Evolutionary conservation across 2,329 filamentous ascomycete genomes (phyloP).

Genomic region (Beauveria scarabaeidicola): DNA sequence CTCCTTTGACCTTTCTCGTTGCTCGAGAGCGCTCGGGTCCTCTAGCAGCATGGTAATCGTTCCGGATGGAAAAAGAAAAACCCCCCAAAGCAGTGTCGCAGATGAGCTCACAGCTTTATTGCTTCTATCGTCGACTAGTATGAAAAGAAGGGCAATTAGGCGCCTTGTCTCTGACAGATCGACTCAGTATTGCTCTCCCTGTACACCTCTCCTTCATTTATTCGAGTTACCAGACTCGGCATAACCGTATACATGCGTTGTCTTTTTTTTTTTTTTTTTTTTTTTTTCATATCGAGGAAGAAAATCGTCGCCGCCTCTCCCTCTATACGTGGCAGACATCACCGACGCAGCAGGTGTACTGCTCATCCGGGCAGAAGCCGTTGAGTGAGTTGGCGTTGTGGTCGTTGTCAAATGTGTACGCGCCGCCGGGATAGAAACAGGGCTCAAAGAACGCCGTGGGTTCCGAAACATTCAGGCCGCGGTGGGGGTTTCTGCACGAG

Average conservation of each 20-base stretch:
- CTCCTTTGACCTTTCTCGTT: conserved; percentile 34
- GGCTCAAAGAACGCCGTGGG: conserved; percentile 8
- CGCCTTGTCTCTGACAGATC: no score
- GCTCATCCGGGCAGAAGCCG: conserved; percentile 10
- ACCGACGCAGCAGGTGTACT: conserved; percentile 14
- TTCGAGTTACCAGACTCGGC: no score
- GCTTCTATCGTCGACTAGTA: no score
- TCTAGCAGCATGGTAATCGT: no score
- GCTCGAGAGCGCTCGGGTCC: conserved; percentile 32
- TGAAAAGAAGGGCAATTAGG: no score
- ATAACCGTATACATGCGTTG: not conserved
- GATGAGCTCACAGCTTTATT: no score
- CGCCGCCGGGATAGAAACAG: conserved; percentile 9
- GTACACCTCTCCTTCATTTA: no score
- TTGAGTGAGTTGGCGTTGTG: conserved; percentile 12
- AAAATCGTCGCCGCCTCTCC: not conserved
- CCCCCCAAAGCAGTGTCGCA: no score
- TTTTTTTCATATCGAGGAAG: not conserved
- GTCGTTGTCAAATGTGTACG: conserved; percentile 13
- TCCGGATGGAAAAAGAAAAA: no score
- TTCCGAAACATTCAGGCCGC: not conserved
- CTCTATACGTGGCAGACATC: not conserved
- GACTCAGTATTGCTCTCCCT: no score
- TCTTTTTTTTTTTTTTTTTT: not conserved
- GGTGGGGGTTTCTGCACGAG: conserved; percentile 10